Conservation (phyloP, 805 yeast species). For the Saccharomycopsis schoenii region DNA sequence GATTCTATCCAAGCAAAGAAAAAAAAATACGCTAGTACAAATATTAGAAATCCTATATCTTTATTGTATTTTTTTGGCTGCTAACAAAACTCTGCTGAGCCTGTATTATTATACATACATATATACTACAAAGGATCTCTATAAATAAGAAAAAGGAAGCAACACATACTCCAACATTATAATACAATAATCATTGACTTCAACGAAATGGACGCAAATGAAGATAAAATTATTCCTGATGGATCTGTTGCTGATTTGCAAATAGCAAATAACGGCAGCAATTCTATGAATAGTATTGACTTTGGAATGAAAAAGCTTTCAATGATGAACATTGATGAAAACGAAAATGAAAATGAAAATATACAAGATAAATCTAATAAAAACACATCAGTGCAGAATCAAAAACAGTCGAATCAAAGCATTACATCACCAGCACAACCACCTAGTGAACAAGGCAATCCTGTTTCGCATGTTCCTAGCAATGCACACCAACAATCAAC, state of each 20-base stretch:
- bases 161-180: too few species aligned
- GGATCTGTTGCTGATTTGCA: conserved; percentile 6
- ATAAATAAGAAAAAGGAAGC: neutral
- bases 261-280: conserved; percentile 9
- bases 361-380: neutral
- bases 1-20: neutral
- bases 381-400: neutral
- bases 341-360: neutral
- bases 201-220: neutral
- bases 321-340: conserved; percentile 17
- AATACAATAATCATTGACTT: neutral
- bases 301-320: conserved; percentile 8
- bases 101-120: too few species aligned
- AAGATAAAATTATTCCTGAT: neutral
- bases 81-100: too few species aligned
- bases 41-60: neutral
- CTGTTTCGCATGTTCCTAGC: conserved; percentile 9
- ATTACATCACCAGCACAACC: neutral
- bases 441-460: conserved; percentile 24
- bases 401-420: neutral
- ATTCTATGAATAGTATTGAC: conserved; percentile 8
- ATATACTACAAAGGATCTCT: neutral
- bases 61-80: too few species aligned
- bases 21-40: neutral
- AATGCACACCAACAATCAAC: conserved; percentile 7